Base-by-base conservation (phyloP, 495 filamentous ascomycete genomes). In the Thozetella sp. region DNA sequence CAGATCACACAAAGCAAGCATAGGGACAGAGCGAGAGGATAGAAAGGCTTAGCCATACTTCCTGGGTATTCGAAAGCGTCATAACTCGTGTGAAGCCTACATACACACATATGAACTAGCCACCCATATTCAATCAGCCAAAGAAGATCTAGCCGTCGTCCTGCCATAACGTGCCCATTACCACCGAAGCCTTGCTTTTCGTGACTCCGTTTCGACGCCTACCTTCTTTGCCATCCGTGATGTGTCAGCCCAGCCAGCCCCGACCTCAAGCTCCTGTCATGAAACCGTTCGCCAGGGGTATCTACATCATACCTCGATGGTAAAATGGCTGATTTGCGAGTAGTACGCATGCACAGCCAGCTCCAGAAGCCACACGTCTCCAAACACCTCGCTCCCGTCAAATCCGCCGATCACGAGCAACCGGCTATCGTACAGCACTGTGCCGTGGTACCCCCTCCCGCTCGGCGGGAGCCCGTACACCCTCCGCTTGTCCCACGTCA, bases 271-370 rank as follows among this genome's bases (percentile, higher is more conserved):
- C n/a, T n/a, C n/a, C n/a, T n/a, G n/a, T n/a, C n/a, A n/a, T n/a
- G n/a, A n/a, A n/a, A n/a, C n/a, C n/a, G n/a, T n/a, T n/a, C n/a
- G n/a, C n/a, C n/a, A n/a, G n/a, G n/a, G n/a, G n/a, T n/a, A n/a
- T n/a, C n/a, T n/a, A n/a, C n/a, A n/a, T 68, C 72, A 88, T 37
- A 88, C 83, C 67, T 88, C 86, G 59, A 88, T 87, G 15, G 75
- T 82, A 58, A 89, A 89, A 67, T 88, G 84, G 62, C 83, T 86
- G 65, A 89, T 89, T 65, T 89, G 86, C 51, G 83, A 86, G 59
- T 88, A 89, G 63, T 89, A 89, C 26, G 86, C 80, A 62, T 86
- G 85, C 3, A 88, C 84, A 2, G 83, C 86, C 51, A 89, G 73
- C 68, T 89, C 86, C 22, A 89, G 74, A 3, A 87, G 75, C 76